phyloP scores from a whole-genome alignment of 441 rosid species.

The Lepidium campestre region DNA sequence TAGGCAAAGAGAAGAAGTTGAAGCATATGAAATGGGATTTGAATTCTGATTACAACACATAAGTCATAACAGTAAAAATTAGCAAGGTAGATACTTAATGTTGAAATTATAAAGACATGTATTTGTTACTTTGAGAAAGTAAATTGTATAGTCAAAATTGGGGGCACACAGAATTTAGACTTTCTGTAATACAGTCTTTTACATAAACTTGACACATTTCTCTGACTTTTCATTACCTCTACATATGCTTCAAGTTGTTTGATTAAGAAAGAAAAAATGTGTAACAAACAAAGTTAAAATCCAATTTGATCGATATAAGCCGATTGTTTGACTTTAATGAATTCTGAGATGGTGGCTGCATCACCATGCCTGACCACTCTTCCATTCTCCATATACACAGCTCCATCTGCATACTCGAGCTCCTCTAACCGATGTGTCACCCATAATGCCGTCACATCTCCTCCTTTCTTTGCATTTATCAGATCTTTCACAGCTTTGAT shows the following conservation, averaged over 20 bases:
- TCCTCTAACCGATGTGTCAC: conserved; percentile 94
- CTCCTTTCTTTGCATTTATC: conserved; percentile 39
- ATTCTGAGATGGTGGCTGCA: conserved; percentile 46
- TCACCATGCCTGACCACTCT: conserved; percentile 59
- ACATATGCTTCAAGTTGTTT: background rate
- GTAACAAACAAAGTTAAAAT: conserved; percentile 22
- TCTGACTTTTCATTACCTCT: background rate
- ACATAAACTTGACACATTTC: background rate
- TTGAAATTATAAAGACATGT: background rate
- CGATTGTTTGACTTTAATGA: conserved; percentile 57
- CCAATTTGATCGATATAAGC: conserved; percentile 45
- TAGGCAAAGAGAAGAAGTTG: no score
- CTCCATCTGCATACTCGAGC: conserved; percentile 82
- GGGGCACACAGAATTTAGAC: background rate
- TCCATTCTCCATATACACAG: conserved; percentile 81
- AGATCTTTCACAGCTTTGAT: conserved; percentile 70
- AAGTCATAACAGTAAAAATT: background rate
- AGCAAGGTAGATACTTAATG: background rate
- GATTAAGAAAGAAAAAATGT: background rate
- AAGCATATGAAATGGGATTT: no score
- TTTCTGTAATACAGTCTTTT: background rate
- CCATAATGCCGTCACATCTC: conserved; percentile 81
- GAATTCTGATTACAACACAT: background rate
- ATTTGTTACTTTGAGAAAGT: background rate
- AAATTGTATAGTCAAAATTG: conserved; percentile 6